Evolutionary conservation across 768 basidiomycete species (phyloP), one percentile per base, ranked within the genome.

Genomic region (Saitozyma sp.): DNA sequence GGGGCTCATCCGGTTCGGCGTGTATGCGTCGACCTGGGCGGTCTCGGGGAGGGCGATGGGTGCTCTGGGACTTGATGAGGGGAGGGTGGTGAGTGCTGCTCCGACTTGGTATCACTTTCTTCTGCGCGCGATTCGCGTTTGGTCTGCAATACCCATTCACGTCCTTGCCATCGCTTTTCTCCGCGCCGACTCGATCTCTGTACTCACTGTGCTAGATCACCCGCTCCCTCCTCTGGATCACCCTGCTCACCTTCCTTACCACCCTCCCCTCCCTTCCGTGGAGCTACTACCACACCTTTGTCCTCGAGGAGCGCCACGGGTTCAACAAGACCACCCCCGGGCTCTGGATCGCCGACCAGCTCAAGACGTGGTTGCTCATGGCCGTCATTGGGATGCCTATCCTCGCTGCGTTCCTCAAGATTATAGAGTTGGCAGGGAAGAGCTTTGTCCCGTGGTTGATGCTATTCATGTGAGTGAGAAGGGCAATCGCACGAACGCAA

Each of bases 371-470:
- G 88, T 80, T 81, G 9, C 76, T 95, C 56, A 86, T 85, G 37
- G 84, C 88, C 61, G 84, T 79, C 49, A 82, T 98, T 16, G 91
- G 93, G 8, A 83, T 88, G 0, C 95, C 95, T 0, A 89, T 96
- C 82, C 83, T 96, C 49, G 88, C 89, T 46, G 86, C 84, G 3
- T 93, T 98, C 83, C 84, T 97, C 56, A 88, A 85, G 71, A 87
- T 96, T 75, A 92, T 96, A 82, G 83, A 89, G 65, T 93, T 90
- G 90, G 93, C 93, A 0, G 95, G 95, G 0, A 89, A 91, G 66
- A 86, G 87, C 45, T 96, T 96, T 75, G 90, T 97, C 1, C 89
- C 90, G 0, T 96, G 88, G 87, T 82, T 96, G 50, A 95, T 97
- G 92, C 86, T 83, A 0, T 92, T 98, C 83, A 82, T 96, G 91